Conservation (phyloP, 163 green algal genomes). For the Chlamydomonas reinhardtii region DNA sequence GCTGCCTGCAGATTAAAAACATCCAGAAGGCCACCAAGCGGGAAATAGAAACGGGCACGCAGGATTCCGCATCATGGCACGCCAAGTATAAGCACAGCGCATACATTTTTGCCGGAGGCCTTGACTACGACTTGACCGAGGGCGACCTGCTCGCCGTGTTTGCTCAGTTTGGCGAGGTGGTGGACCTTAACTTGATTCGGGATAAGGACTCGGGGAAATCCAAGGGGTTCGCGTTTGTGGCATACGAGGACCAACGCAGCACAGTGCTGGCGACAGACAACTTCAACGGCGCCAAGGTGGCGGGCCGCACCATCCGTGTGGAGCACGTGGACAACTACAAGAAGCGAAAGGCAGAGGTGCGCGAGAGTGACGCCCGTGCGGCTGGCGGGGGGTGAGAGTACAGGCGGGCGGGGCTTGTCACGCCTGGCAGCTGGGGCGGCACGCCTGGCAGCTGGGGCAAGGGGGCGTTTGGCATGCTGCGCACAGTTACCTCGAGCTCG, state of each 20-base stretch:
- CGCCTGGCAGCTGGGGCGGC: too few species aligned
- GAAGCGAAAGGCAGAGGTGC: constrained; percentile 70
- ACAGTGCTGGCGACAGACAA: constrained; percentile 99
- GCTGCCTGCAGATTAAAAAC: constrained; percentile 95
- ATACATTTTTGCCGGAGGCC: constrained; percentile 95
- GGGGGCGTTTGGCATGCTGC: too few species aligned
- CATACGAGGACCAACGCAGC: constrained; percentile 98
- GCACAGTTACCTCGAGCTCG: too few species aligned
- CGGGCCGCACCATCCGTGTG: constrained; percentile 86
- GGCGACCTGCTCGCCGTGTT: constrained; percentile 98
- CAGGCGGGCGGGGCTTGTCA: neutral
- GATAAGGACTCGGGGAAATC: constrained; percentile 88
- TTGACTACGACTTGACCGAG: constrained; percentile 95
- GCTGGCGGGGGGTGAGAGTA: neutral
- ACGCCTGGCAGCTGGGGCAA: too few species aligned
- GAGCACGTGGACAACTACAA: constrained; percentile 99
- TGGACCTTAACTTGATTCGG: constrained; percentile 94
- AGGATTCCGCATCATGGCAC: constrained; percentile 94
- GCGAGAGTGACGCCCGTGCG: neutral
- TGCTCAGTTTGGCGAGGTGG: constrained; percentile 96
- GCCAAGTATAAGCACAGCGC: constrained; percentile 93
- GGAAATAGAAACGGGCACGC: constrained; percentile 87
- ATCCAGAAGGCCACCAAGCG: constrained; percentile 87
- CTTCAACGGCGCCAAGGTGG: constrained; percentile 90
- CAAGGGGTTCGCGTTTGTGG: constrained; percentile 97